Base-by-base conservation (phyloP, 2,329 filamentous ascomycete genomes). In the Emericellopsis atlantica region DNA sequence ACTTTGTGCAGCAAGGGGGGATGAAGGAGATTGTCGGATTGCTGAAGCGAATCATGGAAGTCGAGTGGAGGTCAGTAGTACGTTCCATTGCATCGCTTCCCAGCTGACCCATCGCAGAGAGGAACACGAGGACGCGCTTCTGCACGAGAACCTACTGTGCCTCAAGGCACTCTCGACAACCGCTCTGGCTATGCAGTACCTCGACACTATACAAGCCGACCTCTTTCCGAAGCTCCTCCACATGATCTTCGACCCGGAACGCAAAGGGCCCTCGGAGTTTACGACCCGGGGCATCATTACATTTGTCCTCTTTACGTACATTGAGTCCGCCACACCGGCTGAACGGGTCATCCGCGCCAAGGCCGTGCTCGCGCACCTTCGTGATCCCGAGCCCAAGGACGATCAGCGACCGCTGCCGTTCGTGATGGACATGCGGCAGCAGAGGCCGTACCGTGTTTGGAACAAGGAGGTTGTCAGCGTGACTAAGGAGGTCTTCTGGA, bases 401-500 rank as follows among this genome's bases (percentile, higher is more conserved):
- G 78, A 82, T 5, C 76, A 82, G 45, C 77, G 81, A 16, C 86
- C 88, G 0, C 67, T 95, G 7, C 79, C 79, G 3, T 96, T 96
- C 56, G 88, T 96, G 37, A 66, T 90, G 18, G 84, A 89, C 45
- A 96, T 96, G 79, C 82, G 84, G 50, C 79, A 81, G 31, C 77
- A 87, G 39, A 76, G 90, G 1, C 90, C 90, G 1, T 98, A 95
- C 59, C 83, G 87, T 29, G 76, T 94, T 3, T 98, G 90, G 90
- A 87, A 82, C 62, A 92, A 89, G 59, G 92, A 98, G 62, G 79
- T 90, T 15, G 81, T 81, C 44, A 89, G 84, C 51, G 90, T 96
- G 37, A 95, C 89, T 34, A 95, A 95, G 60, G 90, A 98, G 59
- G 90, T 96, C 23, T 98, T 98, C 58, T 98, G 90, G 90, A 96